A percentile compares a stretch with the other conserved stretches of the same genome.
Evolutionary conservation across 2,329 filamentous ascomycete genomes (phyloP).

Genomic region (Fusarium domesticum): DNA sequence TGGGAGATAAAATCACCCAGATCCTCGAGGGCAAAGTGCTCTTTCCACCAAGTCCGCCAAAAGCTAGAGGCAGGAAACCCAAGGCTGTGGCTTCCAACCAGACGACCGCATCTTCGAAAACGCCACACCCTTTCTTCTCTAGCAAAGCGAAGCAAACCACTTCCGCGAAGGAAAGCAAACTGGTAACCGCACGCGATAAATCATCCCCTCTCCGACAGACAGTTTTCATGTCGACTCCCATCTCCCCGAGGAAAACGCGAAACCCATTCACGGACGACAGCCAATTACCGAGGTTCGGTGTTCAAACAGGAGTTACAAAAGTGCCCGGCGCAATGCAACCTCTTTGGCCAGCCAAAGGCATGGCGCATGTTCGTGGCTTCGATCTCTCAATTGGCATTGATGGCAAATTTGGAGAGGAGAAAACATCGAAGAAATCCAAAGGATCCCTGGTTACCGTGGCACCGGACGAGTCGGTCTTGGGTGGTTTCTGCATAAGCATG

Average conservation of each 20-base stretch:
- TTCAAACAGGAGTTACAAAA: conserved; percentile 48
- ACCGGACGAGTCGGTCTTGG: conserved; percentile 44
- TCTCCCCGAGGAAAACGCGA: conserved; percentile 46
- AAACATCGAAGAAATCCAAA: conserved; percentile 47
- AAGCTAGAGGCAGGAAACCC: conserved; percentile 29
- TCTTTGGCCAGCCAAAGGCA: conserved; percentile 67
- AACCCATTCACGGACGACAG: conserved; percentile 31
- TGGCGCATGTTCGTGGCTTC: conserved; percentile 59
- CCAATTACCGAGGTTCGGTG: conserved; percentile 42
- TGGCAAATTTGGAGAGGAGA: not conserved
- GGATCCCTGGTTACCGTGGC: conserved; percentile 43
- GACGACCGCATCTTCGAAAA: conserved; percentile 24
- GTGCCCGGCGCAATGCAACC: conserved; percentile 65
- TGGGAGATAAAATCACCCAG: conserved; percentile 60
- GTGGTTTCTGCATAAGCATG: conserved; percentile 25
- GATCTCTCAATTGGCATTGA: conserved; percentile 1
- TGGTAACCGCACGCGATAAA: conserved; percentile 22
- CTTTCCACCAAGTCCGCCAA: conserved; percentile 24
- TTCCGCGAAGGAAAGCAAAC: conserved; percentile 15
- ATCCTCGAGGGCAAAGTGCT: conserved; percentile 49
- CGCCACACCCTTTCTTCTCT: conserved; percentile 44
- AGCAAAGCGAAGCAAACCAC: conserved; percentile 33
- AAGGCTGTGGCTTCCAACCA: conserved; percentile 19
- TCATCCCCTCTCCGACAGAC: conserved; percentile 35
- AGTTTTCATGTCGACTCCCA: conserved; percentile 53